Conservation (phyloP, 768 basidiomycete species). For the Boletus speciosus region DNA sequence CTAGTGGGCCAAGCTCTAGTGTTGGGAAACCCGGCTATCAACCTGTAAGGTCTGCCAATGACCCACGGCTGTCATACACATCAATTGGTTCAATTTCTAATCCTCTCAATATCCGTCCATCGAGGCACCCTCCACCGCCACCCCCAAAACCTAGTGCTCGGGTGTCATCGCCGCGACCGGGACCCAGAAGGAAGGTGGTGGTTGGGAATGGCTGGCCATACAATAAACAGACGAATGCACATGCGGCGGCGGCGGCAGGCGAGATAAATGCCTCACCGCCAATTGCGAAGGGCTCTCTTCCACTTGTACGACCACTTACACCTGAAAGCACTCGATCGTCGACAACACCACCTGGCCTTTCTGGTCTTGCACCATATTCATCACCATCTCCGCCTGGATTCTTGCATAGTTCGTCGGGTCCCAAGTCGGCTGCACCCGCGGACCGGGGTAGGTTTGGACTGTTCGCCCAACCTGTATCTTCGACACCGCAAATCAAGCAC, state of each 20-base stretch:
- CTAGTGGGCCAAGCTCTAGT: slow-evolving; percentile 15
- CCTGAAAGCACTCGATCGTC: slow-evolving; percentile 34
- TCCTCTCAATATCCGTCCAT: slow-evolving; percentile 54
- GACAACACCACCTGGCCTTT: slow-evolving; percentile 32
- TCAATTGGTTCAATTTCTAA: slow-evolving; percentile 46
- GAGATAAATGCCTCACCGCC: slow-evolving; percentile 17
- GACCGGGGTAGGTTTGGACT: slow-evolving; percentile 20
- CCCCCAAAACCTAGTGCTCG: slow-evolving; percentile 9
- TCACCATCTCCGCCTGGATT: slow-evolving; percentile 36
- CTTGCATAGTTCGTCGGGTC: slow-evolving; percentile 29
- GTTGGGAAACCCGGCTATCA: slow-evolving; percentile 23
- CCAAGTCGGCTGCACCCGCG: slow-evolving; percentile 14
- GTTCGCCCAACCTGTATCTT: slow-evolving; percentile 14
- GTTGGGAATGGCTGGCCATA: slow-evolving; percentile 52
- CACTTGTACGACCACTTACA: slow-evolving; percentile 20
- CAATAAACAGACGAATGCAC: slow-evolving; percentile 27
- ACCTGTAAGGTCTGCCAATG: slow-evolving; percentile 28
- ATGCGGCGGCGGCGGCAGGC: slow-evolving; percentile 3
- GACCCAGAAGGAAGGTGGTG: slow-evolving; percentile 27
- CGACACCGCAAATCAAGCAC: slow-evolving; percentile 29
- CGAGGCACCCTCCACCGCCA: slow-evolving; percentile 23
- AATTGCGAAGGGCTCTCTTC: slow-evolving; percentile 8
- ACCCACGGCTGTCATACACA: slow-evolving; percentile 36
- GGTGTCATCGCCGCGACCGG: slow-evolving; percentile 12
- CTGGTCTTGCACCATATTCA: slow-evolving; percentile 30